Evolutionary conservation across 371 early-diverging fungal species (phyloP).

Genomic region (Lichtheimia hyalospora): DNA sequence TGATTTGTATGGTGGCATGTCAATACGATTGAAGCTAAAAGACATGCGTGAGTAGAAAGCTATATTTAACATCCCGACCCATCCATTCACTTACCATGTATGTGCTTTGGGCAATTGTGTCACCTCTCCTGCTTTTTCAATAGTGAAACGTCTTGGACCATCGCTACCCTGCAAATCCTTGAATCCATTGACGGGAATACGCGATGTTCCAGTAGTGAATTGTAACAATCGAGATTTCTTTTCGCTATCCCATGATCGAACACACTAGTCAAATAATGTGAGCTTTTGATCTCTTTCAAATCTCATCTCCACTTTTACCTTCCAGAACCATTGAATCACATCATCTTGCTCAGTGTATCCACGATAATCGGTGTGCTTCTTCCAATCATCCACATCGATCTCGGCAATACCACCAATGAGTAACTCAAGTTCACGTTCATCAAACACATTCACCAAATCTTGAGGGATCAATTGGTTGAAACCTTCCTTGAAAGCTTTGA

Average conservation of each 20-base stretch:
- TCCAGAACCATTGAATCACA: conserved; percentile 98
- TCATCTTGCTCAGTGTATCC: conserved; percentile 96
- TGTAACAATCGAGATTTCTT: conserved; percentile 94
- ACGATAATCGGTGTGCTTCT: conserved; percentile 97
- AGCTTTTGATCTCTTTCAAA: not conserved
- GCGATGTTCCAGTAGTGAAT: conserved; percentile 98
- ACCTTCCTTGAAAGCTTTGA: conserved; percentile 91
- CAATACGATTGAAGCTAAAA: conserved; percentile 90
- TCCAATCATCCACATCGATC: conserved; percentile 99
- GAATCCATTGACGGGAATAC: conserved; percentile 98
- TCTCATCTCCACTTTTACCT: conserved; percentile 40
- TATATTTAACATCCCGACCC: not conserved
- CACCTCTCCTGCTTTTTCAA: conserved; percentile 92
- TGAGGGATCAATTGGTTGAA: conserved; percentile 95
- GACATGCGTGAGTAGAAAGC: not conserved
- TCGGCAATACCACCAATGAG: conserved; percentile 98
- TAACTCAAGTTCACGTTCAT: conserved; percentile 97
- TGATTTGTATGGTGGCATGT: conserved; percentile 89
- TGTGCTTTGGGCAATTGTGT: conserved; percentile 89
- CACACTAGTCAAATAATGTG: conserved; percentile 46
- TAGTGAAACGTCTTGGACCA: conserved; percentile 94
- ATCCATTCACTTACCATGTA: conserved; percentile 78
- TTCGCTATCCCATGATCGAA: conserved; percentile 87
- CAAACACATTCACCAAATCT: conserved; percentile 93
- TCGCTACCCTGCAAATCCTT: conserved; percentile 96